These are phyloP conservation scores for Suhomyces sp. DNA, from an alignment of 805 yeast species.

Conservation along the genomic window DNA sequence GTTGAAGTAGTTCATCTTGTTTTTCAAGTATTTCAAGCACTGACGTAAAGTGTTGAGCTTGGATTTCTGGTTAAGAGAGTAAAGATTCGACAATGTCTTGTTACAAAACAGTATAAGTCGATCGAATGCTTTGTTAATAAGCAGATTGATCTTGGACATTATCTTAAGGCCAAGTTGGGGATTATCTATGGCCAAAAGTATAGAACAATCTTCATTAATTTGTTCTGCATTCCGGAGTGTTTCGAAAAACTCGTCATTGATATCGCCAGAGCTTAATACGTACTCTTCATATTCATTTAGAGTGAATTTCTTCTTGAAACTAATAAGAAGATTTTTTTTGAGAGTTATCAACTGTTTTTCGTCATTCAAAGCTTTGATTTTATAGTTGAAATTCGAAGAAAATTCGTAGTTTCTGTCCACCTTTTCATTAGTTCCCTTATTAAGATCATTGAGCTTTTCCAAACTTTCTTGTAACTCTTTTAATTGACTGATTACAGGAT, in stretches of 20 bases:
- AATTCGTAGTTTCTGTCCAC: conserved; percentile 24
- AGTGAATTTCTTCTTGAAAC: conserved; percentile 61
- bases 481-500: conserved; percentile 28
- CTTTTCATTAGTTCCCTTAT: conserved; percentile 39
- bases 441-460: conserved; percentile 16
- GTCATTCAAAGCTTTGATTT: conserved; percentile 25
- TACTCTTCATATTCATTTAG: conserved; percentile 71
- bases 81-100: conserved; percentile 31
- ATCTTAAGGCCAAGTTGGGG: conserved; percentile 63
- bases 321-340: conserved; percentile 50
- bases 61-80: conserved; percentile 23
- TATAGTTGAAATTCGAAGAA: conserved; percentile 21
- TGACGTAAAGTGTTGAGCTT: conserved; percentile 27
- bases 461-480: conserved; percentile 18
- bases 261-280: conserved; percentile 46
- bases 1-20: conserved; percentile 51
- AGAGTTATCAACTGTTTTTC: conserved; percentile 36
- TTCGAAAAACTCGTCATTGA: conserved; percentile 55
- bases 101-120: conserved; percentile 29
- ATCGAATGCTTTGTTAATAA: conserved; percentile 42
- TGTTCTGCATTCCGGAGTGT: conserved; percentile 58
- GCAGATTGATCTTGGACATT: conserved; percentile 52
- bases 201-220: conserved; percentile 66
- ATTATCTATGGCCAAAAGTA: conserved; percentile 67
- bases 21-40: conserved; percentile 28